Evolutionary conservation across 805 yeast genomes (phyloP).

Genomic region (Candida sphagnicola): DNA sequence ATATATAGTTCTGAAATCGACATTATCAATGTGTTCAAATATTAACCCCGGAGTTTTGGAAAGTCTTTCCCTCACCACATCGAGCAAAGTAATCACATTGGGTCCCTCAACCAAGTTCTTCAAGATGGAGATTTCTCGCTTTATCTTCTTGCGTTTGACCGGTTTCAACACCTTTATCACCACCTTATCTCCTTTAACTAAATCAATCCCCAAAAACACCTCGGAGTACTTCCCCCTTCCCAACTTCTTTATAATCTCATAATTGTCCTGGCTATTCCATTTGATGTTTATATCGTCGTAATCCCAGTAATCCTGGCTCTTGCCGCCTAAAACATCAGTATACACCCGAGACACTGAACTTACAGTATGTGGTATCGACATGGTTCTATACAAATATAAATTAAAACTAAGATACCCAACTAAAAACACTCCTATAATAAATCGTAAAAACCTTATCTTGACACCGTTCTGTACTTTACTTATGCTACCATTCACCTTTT

Average conservation of each 20-base stretch:
- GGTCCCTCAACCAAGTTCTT: conserved; percentile 84
- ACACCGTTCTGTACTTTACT: neutral
- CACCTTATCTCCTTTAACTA: conserved; percentile 56
- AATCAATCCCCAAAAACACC: conserved; percentile 81
- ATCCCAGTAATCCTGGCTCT: conserved; percentile 86
- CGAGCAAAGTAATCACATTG: conserved; percentile 69
- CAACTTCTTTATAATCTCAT: conserved; percentile 77
- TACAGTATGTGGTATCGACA: conserved; percentile 14
- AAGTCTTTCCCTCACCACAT: conserved; percentile 83
- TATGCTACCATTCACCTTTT: neutral
- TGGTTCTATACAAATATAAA: neutral
- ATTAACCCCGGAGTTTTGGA: conserved; percentile 85
- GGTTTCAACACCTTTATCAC: conserved; percentile 93
- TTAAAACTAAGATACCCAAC: conserved; percentile 1
- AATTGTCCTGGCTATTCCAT: conserved; percentile 84
- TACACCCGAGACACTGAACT: conserved; percentile 72
- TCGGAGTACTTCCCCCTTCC: conserved; percentile 95
- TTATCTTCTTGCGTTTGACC: conserved; percentile 87
- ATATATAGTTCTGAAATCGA: conserved; percentile 82
- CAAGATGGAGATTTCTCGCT: conserved; percentile 83
- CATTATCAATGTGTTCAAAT: conserved; percentile 79
- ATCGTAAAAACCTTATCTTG: neutral
- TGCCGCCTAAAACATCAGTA: conserved; percentile 69
- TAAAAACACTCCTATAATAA: neutral
- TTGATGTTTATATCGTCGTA: conserved; percentile 63